phyloP scores from a whole-genome alignment of 2,329 filamentous ascomycete genomes.

The Metarhizium humberi region DNA sequence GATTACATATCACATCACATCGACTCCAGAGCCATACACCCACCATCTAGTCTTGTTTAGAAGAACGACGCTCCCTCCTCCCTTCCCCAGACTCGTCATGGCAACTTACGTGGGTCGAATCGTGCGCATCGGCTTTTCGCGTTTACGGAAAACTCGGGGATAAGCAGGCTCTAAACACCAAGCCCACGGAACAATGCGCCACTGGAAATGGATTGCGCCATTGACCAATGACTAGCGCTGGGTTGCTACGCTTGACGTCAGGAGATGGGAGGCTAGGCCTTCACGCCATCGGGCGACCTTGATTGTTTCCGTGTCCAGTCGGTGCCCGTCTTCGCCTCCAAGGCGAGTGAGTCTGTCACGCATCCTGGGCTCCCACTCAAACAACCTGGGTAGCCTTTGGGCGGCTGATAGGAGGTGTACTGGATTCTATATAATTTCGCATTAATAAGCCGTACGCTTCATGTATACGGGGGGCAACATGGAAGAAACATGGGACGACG shows the following conservation, averaged over 20 bases:
- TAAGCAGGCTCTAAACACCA: not conserved
- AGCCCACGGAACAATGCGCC: no score
- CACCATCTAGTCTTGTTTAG: not conserved
- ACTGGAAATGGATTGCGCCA: not conserved
- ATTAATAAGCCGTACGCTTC: no score
- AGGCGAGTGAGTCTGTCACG: no score
- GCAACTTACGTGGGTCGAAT: not conserved
- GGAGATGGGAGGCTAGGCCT: not conserved
- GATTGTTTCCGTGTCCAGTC: no score
- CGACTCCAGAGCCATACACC: not conserved
- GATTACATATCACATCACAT: not conserved
- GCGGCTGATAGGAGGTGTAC: no score
- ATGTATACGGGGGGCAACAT: no score
- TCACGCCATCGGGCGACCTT: no score
- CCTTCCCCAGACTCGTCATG: not conserved
- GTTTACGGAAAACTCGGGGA: not conserved
- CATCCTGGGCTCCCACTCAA: no score
- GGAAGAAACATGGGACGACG: no score
- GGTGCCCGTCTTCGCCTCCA: no score
- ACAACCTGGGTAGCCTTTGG: no score
- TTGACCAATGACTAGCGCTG: not conserved
- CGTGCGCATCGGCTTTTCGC: not conserved
- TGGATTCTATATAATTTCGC: no score
- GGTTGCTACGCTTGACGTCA: not conserved
- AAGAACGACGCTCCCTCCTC: not conserved